Evolutionary conservation across 805 yeast species (phyloP).

Genomic region (Priceomyces castillae): DNA sequence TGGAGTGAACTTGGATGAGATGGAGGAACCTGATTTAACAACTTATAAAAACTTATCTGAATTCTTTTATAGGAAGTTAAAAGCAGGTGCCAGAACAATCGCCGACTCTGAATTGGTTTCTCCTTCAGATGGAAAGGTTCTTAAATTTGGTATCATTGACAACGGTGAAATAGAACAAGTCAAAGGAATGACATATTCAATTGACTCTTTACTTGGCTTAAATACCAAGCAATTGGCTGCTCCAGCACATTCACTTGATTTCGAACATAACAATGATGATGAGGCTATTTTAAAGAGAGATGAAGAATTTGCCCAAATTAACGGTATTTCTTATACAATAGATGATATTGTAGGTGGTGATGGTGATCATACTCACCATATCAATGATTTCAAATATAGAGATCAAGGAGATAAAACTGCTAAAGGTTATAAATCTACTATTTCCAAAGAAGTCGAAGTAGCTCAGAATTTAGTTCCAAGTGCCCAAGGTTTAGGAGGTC

Average conservation of each 20-base stretch:
- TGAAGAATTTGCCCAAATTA: conserved; percentile 71
- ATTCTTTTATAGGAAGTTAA: conserved; percentile 81
- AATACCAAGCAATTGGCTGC: conserved; percentile 49
- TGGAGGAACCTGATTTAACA: conserved; percentile 75
- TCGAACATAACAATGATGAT: conserved; percentile 40
- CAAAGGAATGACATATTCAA: conserved; percentile 90
- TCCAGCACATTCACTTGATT: conserved; percentile 49
- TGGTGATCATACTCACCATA: conserved; percentile 40
- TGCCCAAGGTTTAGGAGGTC: conserved; percentile 26
- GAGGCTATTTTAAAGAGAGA: conserved; percentile 50
- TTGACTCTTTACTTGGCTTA: conserved; percentile 82
- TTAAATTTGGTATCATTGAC: conserved; percentile 77
- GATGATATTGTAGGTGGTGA: conserved; percentile 67
- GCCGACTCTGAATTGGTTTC: conserved; percentile 66
- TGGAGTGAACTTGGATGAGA: conserved; percentile 87
- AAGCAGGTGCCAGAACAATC: conserved; percentile 77
- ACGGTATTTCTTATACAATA: conserved; percentile 68
- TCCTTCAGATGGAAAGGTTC: conserved; percentile 91
- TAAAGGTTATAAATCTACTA: conserved; percentile 27
- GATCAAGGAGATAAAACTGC: conserved; percentile 68
- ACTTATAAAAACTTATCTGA: conserved; percentile 81
- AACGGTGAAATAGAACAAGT: conserved; percentile 94
- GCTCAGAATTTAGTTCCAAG: conserved; percentile 41
- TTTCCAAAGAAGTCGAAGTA: conserved; percentile 36
- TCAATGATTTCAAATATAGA: conserved; percentile 48